These are phyloP conservation scores for Colletotrichum lini DNA, from an alignment of 2,329 filamentous ascomycete species.

Conservation along the genomic window DNA sequence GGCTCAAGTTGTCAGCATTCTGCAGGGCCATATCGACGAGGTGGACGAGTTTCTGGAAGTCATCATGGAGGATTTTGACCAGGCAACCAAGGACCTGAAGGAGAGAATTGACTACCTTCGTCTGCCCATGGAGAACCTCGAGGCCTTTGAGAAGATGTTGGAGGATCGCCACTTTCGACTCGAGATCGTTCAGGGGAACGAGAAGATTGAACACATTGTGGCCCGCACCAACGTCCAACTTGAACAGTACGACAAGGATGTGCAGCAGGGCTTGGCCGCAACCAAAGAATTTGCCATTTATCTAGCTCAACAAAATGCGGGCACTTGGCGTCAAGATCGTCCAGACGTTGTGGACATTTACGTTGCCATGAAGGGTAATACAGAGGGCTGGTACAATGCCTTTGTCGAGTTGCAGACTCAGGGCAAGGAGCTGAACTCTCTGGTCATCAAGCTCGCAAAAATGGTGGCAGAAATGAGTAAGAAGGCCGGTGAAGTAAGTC, in stretches of 20 bases:
- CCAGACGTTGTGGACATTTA: slow-evolving; percentile 79
- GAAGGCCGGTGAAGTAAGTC: slow-evolving; percentile 86
- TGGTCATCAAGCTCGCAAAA: slow-evolving; percentile 79
- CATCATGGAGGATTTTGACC: slow-evolving; percentile 85
- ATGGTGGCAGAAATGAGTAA: slow-evolving; percentile 90
- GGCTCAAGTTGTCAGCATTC: slow-evolving; percentile 86
- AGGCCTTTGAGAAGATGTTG: slow-evolving; percentile 89
- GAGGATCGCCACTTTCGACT: slow-evolving; percentile 86
- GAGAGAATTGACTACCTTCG: slow-evolving; percentile 85
- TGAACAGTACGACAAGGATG: slow-evolving; percentile 83
- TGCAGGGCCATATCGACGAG: slow-evolving; percentile 94
- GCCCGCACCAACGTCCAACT: slow-evolving; percentile 83
- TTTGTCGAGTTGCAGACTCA: slow-evolving; percentile 83
- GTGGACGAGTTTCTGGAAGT: slow-evolving; percentile 92
- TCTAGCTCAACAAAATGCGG: slow-evolving; percentile 75
- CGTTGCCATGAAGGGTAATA: slow-evolving; percentile 92
- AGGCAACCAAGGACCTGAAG: slow-evolving; percentile 83
- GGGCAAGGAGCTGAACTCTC: slow-evolving; percentile 77
- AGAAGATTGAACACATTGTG: slow-evolving; percentile 91
- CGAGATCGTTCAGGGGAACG: slow-evolving; percentile 88
- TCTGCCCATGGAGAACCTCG: slow-evolving; percentile 85
- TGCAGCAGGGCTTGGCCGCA: slow-evolving; percentile 82
- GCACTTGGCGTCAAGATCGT: slow-evolving; percentile 73
- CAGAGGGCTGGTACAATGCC: slow-evolving; percentile 89
- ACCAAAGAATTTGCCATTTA: slow-evolving; percentile 85